Percentiles rank a stretch among this genome's conserved stretches.
Evolutionary conservation across 352 stramenopile species (phyloP).

Genomic region (Globisporangium cylindrosporum): DNA sequence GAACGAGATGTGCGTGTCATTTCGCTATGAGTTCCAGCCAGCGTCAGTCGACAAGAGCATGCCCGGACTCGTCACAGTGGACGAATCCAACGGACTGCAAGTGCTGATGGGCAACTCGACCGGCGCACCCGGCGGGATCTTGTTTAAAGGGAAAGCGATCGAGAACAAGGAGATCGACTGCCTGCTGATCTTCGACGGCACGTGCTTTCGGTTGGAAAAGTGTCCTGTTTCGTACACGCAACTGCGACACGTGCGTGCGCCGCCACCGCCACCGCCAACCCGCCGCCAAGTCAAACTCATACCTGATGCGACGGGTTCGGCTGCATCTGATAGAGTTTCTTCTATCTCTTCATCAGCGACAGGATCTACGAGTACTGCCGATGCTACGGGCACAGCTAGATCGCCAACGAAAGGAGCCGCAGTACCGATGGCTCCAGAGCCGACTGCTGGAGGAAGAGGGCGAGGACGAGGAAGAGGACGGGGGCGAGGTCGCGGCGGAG

Average conservation of each 20-base stretch:
- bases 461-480: constrained; percentile 1
- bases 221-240: constrained; percentile 71
- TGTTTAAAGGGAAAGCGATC: constrained; percentile 73
- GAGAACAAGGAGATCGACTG: constrained; percentile 85
- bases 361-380: not conserved
- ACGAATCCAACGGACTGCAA: constrained; percentile 54
- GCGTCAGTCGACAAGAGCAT: constrained; percentile 70
- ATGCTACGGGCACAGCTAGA: not conserved
- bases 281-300: constrained; percentile 10
- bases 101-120: constrained; percentile 61
- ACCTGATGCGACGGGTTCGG: not conserved
- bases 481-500: constrained; percentile 1
- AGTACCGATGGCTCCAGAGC: not conserved
- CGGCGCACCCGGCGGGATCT: constrained; percentile 53
- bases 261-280: constrained; percentile 11
- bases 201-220: constrained; percentile 61
- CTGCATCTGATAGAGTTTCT: not conserved
- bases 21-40: constrained; percentile 84
- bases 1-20: constrained; percentile 44
- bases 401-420: not conserved
- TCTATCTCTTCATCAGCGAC: not conserved
- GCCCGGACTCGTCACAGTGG: constrained; percentile 62
- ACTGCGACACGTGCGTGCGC: constrained; percentile 63
- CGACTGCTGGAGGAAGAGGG: constrained; percentile 1
- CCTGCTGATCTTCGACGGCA: constrained; percentile 75